These are phyloP conservation scores for Spergularia marina DNA, from an alignment of 148 eudicot genomes.

Conservation along the genomic window DNA sequence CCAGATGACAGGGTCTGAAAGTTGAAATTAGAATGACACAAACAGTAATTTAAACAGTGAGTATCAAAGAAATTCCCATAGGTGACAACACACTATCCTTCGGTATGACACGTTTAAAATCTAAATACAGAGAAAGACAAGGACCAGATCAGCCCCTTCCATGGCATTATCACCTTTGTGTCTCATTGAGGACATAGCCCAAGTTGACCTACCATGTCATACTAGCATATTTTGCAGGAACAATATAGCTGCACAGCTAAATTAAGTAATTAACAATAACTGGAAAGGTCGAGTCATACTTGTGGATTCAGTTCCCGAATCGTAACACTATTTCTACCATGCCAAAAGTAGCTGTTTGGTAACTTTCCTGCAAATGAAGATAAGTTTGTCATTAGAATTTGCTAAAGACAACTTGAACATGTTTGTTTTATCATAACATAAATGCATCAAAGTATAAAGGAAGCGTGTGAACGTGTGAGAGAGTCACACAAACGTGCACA, in stretches of 20 bases:
- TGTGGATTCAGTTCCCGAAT: constrained; percentile 85
- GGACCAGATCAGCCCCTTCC: background rate
- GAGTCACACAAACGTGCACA: no score
- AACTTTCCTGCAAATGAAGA: constrained; percentile 59
- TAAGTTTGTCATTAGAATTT: background rate
- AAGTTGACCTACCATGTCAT: no score
- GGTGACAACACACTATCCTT: constrained; percentile 2
- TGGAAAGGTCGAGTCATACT: constrained; percentile 32
- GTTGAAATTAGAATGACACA: constrained; percentile 18
- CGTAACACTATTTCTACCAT: constrained; percentile 78
- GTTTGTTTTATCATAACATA: constrained; percentile 4
- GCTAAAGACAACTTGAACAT: background rate
- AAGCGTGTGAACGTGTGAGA: no score
- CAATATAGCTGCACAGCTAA: constrained; percentile 11
- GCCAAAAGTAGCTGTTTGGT: constrained; percentile 77
- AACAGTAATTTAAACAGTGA: background rate
- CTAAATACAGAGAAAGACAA: background rate
- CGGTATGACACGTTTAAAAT: background rate
- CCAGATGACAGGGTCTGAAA: constrained; percentile 82
- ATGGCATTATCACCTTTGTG: background rate
- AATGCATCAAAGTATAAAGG: background rate
- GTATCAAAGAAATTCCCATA: background rate
- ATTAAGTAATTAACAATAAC: background rate
- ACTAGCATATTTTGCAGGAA: background rate
- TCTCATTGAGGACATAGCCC: background rate